Evolutionary conservation across 305 asterid species (phyloP).

Genomic region (Fraxinus sp.): DNA sequence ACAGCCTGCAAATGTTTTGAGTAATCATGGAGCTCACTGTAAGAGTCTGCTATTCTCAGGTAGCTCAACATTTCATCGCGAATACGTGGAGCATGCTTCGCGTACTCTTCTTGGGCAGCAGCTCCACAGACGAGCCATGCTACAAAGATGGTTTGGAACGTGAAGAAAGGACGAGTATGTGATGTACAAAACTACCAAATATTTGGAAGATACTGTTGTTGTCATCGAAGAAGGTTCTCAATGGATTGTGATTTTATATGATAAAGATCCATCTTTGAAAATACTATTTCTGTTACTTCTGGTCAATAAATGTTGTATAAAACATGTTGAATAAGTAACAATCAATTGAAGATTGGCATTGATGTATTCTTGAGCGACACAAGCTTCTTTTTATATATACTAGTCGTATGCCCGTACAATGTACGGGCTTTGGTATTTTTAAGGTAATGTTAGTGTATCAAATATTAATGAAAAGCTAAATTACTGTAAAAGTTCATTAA

Average conservation of each 20-base stretch:
- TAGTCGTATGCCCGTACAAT: no score
- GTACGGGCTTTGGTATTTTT: no score
- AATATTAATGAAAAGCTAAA: no score
- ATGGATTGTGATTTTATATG: no score
- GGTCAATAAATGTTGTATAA: background rate
- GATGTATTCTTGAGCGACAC: background rate
- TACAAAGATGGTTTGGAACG: conserved; percentile 31
- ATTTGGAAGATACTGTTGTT: background rate
- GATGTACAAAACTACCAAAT: no score
- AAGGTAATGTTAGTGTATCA: no score
- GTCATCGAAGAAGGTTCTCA: no score
- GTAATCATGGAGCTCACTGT: conserved; percentile 54
- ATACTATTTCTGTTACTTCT: background rate
- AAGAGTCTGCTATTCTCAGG: conserved; percentile 44
- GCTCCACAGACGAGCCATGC: conserved; percentile 65
- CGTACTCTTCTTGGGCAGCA: conserved; percentile 60
- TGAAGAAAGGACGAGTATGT: no score
- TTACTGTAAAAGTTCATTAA: no score
- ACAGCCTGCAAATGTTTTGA: conserved; percentile 53
- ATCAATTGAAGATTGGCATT: background rate
- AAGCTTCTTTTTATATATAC: background rate
- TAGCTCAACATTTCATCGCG: conserved; percentile 67
- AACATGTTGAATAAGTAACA: background rate
- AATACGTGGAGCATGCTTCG: conserved; percentile 52
- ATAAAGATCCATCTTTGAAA: no score